Conservation (phyloP, 768 basidiomycete genomes). For the Lentinus tigrinus region DNA sequence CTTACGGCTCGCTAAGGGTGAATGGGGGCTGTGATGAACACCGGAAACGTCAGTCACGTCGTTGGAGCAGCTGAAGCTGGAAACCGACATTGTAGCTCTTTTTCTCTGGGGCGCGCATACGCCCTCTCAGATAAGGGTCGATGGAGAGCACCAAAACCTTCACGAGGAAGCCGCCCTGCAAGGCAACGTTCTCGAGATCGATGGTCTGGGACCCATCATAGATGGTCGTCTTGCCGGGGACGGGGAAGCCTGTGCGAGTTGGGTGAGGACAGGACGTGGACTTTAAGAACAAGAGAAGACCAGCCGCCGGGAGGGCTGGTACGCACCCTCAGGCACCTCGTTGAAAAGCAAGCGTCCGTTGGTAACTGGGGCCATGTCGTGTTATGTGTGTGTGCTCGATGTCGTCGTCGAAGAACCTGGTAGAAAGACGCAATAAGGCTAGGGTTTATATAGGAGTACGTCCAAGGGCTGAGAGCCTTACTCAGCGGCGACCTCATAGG, state of each 20-base stretch:
- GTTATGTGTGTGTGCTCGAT: not conserved
- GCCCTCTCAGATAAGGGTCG: conserved; percentile 20
- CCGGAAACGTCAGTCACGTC: not conserved
- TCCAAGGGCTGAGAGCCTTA: too few relatives aligned
- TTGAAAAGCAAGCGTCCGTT: conserved; percentile 31
- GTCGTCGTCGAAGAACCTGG: too few relatives aligned
- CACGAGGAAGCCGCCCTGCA: conserved; percentile 29
- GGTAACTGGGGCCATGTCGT: conserved; percentile 24
- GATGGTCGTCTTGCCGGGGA: conserved; percentile 29
- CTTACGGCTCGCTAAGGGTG: not conserved
- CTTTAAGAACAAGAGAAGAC: too few relatives aligned
- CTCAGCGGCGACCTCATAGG: too few relatives aligned
- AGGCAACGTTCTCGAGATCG: conserved; percentile 25
- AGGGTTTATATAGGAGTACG: too few relatives aligned
- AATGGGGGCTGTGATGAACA: not conserved
- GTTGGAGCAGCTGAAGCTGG: too few relatives aligned
- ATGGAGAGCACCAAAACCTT: conserved; percentile 26
- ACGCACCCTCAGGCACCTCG: conserved; percentile 28
- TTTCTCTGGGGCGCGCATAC: conserved; percentile 16
- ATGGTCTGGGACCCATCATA: conserved; percentile 28
- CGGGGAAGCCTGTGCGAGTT: conserved; percentile 24
- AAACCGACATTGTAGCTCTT: conserved; percentile 18
- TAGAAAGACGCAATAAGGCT: too few relatives aligned
- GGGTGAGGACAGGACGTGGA: not conserved
- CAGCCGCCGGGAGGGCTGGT: too few relatives aligned